Base-by-base conservation (phyloP, 1,284 basidiomycete genomes). In the Testicularia cyperi region DNA sequence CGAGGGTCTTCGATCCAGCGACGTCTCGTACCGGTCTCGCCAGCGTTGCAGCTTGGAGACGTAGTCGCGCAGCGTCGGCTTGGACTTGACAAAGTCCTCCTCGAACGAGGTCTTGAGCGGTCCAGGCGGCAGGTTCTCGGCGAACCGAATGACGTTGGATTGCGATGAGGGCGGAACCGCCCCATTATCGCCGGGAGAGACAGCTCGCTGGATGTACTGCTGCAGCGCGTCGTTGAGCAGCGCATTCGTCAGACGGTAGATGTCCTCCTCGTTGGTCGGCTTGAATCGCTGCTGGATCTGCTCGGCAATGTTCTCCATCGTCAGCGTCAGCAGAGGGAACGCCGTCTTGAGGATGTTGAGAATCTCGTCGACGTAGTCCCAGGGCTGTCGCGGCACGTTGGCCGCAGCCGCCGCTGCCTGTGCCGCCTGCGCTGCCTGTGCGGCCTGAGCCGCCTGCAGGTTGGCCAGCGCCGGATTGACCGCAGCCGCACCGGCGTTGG, bases 281-380 rank as follows among this genome's bases (percentile, higher is more conserved):
- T 97, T 97, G 81, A 97, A 96, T 33, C 92, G 85, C 57, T 86
- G 84, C 30, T 86, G 83, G 64, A 98, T 88, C 78, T 98, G 94
- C 70, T 99, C 95, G 16, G 95, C 89, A 82, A 98, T 89, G 35
- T 92, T 95, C 79, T 99, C 95, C 82, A 99, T 84, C 43, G 90
- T 95, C 23, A 97, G 81, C 20, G 94, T 90, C 18, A 99, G 83
- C 14, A 99, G 82, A 0, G 95, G 95, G 81, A 95, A 96, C 1
- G 90, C 88, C 0, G 94, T 97, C 80, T 98, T 98, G 70, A 98
- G 82, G 44, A 92, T 87, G 72, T 92, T 88, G 36, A 92, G 85
- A 55, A 98, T 86, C 72, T 98, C 96, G 36, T 99, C 95, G 13
- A 96, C 86, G 69, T 89, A 84, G 51, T 97, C 94, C 83, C 86